Percentiles rank a stretch among this genome's conserved stretches.
Conservation (phyloP, 2,329 filamentous ascomycete genomes). For the Colletotrichum graminicola region DNA sequence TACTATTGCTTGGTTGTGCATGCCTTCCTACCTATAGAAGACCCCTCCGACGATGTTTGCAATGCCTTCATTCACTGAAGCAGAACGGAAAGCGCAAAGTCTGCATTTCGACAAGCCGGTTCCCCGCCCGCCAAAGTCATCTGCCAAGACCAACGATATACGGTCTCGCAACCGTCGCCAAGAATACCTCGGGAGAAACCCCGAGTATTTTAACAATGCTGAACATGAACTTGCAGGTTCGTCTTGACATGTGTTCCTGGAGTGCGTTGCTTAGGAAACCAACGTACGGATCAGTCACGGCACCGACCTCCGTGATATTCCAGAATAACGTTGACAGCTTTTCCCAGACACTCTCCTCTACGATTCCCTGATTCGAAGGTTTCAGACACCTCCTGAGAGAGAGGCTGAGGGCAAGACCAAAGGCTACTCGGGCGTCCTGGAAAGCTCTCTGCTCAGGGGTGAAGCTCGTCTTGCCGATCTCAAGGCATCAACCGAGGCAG, state of each 20-base stretch:
- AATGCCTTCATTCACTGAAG: conserved; percentile 22
- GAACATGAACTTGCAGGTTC: conserved; percentile 69
- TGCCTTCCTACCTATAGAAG: neutral
- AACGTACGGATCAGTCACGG: neutral
- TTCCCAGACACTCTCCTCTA: conserved; percentile 80
- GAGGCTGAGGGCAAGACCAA: conserved; percentile 79
- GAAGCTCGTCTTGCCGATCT: conserved; percentile 78
- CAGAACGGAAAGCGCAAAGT: neutral
- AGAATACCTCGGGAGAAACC: conserved; percentile 79
- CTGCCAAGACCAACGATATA: conserved; percentile 60
- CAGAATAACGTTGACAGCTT: conserved; percentile 1
- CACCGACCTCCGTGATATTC: no score
- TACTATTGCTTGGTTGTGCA: no score
- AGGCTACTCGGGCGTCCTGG: conserved; percentile 83
- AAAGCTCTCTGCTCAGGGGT: conserved; percentile 81
- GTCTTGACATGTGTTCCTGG: conserved; percentile 37
- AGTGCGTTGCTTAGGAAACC: neutral
- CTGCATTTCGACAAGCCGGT: conserved; percentile 52
- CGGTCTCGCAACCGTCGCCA: conserved; percentile 80
- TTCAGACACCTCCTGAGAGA: conserved; percentile 79
- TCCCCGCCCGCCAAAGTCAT: conserved; percentile 59
- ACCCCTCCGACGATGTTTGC: neutral
- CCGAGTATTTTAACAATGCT: conserved; percentile 73
- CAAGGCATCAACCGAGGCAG: conserved; percentile 13
- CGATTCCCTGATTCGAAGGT: conserved; percentile 81